Conservation (phyloP, 228 moss, liverwort and hornwort genomes). For the Sphagnum fallax region DNA sequence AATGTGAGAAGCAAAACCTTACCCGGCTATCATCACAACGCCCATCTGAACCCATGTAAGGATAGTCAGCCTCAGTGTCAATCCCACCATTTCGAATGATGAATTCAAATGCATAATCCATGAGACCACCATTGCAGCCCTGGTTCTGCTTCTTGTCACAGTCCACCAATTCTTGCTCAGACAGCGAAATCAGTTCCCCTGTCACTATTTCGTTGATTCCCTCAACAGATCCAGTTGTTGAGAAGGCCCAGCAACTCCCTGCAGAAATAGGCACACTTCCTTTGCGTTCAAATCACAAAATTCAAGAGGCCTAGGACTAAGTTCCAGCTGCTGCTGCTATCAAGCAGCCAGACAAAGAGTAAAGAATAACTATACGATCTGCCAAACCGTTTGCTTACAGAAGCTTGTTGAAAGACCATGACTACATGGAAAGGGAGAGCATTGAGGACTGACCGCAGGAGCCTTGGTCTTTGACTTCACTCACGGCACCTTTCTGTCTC, state of each 20-base stretch:
- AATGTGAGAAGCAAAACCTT: not conserved
- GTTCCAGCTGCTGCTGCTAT: no score
- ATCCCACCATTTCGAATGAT: constrained; percentile 46
- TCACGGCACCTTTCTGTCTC: constrained; percentile 29
- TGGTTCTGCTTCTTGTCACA: constrained; percentile 39
- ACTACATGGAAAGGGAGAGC: no score
- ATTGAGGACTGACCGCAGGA: constrained; percentile 17
- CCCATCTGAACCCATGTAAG: constrained; percentile 26
- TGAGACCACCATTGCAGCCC: constrained; percentile 41
- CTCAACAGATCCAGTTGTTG: constrained; percentile 39
- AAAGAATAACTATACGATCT: no score
- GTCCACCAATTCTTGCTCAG: constrained; percentile 51
- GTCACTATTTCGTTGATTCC: constrained; percentile 38
- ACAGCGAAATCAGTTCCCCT: constrained; percentile 23
- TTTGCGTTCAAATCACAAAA: not conserved
- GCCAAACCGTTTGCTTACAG: no score
- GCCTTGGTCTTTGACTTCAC: constrained; percentile 37
- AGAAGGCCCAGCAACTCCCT: constrained; percentile 65
- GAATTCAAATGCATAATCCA: constrained; percentile 49
- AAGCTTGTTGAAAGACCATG: no score
- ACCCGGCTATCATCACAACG: constrained; percentile 32
- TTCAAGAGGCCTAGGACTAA: no score
- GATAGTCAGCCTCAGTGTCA: constrained; percentile 38
- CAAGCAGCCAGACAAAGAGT: no score
- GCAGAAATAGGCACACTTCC: not conserved